Percentiles rank a stretch among this genome's conserved stretches.
phyloP scores from a whole-genome alignment of 257 asterid species.

The Gardenia jasminoides region DNA sequence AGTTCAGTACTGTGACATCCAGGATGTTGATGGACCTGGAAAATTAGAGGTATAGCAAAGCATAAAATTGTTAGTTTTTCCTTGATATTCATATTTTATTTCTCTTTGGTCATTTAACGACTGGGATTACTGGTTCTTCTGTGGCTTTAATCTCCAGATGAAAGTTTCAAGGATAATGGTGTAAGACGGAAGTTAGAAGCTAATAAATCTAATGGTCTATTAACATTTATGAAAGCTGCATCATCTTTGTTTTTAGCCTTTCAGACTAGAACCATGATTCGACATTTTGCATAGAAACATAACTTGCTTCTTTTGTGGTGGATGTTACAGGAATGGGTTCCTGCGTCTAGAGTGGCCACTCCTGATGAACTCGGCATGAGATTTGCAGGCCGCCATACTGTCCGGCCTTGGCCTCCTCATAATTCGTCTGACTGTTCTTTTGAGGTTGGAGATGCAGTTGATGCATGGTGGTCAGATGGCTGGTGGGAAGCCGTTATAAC shows the following conservation, averaged over 20 bases:
- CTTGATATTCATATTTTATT: neutral
- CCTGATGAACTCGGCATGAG: slow-evolving; percentile 56
- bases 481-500: slow-evolving; percentile 77
- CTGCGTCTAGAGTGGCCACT: slow-evolving; percentile 39
- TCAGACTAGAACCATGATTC: neutral
- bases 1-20: slow-evolving; percentile 50
- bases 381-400: slow-evolving; percentile 43
- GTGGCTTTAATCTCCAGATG: neutral
- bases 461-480: slow-evolving; percentile 71
- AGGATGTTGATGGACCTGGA: slow-evolving; percentile 27
- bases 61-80: neutral
- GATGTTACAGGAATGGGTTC: slow-evolving; percentile 49
- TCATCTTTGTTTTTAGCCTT: neutral
- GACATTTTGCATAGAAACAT: neutral
- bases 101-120: neutral
- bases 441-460: slow-evolving; percentile 56
- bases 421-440: slow-evolving; percentile 23
- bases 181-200: neutral
- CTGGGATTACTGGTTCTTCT: neutral
- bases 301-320: neutral
- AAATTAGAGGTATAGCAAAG: slow-evolving; percentile 47
- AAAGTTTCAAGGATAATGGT: neutral
- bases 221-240: neutral
- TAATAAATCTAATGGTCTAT: neutral
- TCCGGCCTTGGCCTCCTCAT: slow-evolving; percentile 55